Percentiles rank a stretch among this genome's conserved stretches.
These are phyloP conservation scores for Candida oleophila DNA, from an alignment of 805 yeast genomes.

Conservation along the genomic window DNA sequence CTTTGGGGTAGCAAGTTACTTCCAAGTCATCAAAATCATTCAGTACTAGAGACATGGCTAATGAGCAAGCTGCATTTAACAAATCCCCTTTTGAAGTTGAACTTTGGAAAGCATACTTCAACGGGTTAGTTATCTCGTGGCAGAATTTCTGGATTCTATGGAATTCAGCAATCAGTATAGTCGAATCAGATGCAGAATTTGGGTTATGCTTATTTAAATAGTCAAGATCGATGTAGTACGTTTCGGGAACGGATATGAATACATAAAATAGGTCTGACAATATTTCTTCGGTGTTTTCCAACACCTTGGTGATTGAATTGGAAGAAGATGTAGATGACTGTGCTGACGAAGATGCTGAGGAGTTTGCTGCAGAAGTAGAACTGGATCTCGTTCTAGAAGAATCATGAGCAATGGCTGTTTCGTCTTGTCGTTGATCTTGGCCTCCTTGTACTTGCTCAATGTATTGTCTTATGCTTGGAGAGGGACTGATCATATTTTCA, in stretches of 20 bases:
- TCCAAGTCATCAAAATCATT: not conserved
- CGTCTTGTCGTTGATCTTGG: not conserved
- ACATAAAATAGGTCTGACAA: constrained; percentile 31
- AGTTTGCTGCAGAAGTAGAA: not conserved
- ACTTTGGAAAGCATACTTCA: constrained; percentile 23
- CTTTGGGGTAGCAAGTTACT: not conserved
- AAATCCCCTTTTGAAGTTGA: constrained; percentile 16
- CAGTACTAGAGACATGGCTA: constrained; percentile 29
- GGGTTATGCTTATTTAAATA: constrained; percentile 17
- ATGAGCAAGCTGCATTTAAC: constrained; percentile 33
- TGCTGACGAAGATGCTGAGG: constrained; percentile 1
- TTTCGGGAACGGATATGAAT: constrained; percentile 31
- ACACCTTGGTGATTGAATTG: constrained; percentile 2
- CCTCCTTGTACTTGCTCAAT: not conserved
- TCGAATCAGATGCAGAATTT: constrained; percentile 6
- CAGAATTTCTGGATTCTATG: constrained; percentile 17
- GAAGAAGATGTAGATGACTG: not conserved
- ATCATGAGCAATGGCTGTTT: not conserved
- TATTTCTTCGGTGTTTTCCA: constrained; percentile 24
- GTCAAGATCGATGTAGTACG: constrained; percentile 28
- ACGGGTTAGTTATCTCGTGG: constrained; percentile 24
- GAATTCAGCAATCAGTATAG: constrained; percentile 9
- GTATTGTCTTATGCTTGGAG: not conserved
- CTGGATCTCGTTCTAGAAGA: not conserved
- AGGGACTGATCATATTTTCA: not conserved